phyloP scores from a whole-genome alignment of 768 basidiomycete genomes.

The Tricholoma bakamatsutake region DNA sequence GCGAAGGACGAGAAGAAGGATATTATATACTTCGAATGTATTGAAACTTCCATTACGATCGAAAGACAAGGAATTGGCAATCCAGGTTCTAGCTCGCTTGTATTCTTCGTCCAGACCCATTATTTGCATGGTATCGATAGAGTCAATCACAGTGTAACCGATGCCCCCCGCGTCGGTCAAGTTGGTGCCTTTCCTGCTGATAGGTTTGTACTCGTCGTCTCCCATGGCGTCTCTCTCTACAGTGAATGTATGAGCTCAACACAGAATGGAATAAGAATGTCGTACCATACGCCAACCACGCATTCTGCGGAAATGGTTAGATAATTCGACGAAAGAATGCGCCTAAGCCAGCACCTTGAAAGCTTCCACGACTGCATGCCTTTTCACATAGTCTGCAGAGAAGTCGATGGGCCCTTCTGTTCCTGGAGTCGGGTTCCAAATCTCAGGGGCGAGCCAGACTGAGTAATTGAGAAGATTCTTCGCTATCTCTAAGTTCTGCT shows the following conservation, averaged over 20 bases:
- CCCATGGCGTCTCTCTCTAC: conserved; percentile 91
- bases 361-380: conserved; percentile 67
- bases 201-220: conserved; percentile 86
- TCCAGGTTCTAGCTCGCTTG: conserved; percentile 72
- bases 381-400: conserved; percentile 51
- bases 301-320: conserved; percentile 47
- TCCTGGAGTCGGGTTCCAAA: background rate
- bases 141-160: conserved; percentile 84
- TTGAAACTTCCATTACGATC: conserved; percentile 79
- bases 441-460: background rate
- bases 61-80: conserved; percentile 61
- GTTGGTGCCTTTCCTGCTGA: conserved; percentile 70
- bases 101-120: conserved; percentile 86
- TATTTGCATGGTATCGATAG: conserved; percentile 84
- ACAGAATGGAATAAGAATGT: background rate
- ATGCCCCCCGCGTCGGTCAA: conserved; percentile 73
- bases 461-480: background rate
- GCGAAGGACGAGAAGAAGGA: background rate
- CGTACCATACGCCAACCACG: conserved; percentile 80
- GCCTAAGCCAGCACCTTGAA: conserved; percentile 54
- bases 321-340: background rate
- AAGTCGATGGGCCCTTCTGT: conserved; percentile 6
- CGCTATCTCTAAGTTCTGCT: background rate
- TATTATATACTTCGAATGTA: conserved; percentile 80
- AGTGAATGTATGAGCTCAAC: background rate